Evolutionary conservation across 1,284 basidiomycete genomes (phyloP), one percentile per base, ranked within the genome.

Genomic region (Binderoboletus segoi): DNA sequence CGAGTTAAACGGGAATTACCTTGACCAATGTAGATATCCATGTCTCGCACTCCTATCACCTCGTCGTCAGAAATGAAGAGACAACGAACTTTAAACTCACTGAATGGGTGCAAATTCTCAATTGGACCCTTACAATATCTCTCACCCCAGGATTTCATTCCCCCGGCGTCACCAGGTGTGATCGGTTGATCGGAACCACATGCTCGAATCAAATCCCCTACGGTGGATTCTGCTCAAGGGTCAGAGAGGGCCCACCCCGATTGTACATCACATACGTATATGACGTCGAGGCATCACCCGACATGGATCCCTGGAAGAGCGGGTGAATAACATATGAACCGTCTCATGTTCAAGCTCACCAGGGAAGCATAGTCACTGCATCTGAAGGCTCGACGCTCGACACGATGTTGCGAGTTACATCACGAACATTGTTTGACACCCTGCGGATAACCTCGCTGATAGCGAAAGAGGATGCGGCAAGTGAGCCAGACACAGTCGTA

Each of bases 231-330:
- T 48, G 24, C 10, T 10, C 15, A 1, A 48, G 10, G 8, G 18
- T 56, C 30, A 42, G n/a, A 7, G 16, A 28, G 23, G 35, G 6
- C 26, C 20, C 13, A 3, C 18, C 1, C 1, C 8, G 16, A 13
- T 10, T 4, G 18, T 4, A 8, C 13, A 5, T 26, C 12, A 46
- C 56, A 20, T 13, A 56, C 56, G 42, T n/a, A 57, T 57, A 13
- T 57, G 56, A 33, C 41, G 43, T 12, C 38, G 46, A 26, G 53
- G 56, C 1, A 57, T 56, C 30, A 57, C 53, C 8, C 45, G 46
- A 35, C 30, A 15, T 3, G 44, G 24, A 47, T 18, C 28, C 43
- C 54, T 54, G 38, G 20, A 35, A 10, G 23, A 23, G 26, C 13
- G 16, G 20, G 2, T 53, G n/a, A 49, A 8, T 30, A 15, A 40